Evolutionary conservation across 371 early-diverging fungal species (phyloP), one percentile per base, ranked within the genome.

Genomic region (Apophysomyces sp.): DNA sequence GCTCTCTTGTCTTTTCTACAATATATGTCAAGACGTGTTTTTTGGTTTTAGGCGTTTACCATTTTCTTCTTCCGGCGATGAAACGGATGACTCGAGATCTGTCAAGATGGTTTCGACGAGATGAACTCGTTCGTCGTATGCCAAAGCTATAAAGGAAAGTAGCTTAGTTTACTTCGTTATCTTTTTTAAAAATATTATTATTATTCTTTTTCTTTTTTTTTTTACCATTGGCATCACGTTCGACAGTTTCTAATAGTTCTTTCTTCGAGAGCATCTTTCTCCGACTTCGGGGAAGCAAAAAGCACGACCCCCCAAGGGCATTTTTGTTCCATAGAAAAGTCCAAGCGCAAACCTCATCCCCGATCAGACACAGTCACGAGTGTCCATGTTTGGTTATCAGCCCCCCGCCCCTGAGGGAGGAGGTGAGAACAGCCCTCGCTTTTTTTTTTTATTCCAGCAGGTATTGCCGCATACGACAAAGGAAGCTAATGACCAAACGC

Each of bases 81-180:
- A n/a, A 21, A 18, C 24, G 49, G 49, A 44, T 44, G 49, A 44
- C 49, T 44, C 49, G 49, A 44, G 49, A 44, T 44, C 49, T 44
- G 49, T 21, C 49, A 44, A 21, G 49, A 44, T 44, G 49, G 21
- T 44, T 44, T 44, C 49, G 8, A 44, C 21, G 18, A 44, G 49
- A 21, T 21, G 49, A 44, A 3, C 24, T 44, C 49, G 49, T 6
- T 44, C 49, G 21, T 44, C 49, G 16, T 6, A 21, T 7, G 49
- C 6, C 49, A 44, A 44, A 18, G 49, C 49, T 44, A 21, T 6
- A 21, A 9, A 21, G 24, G 21, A n/a, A 1, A 6, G 2, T 37
- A 37, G n/a, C n/a, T n/a, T n/a, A n/a, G n/a, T n/a, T n/a, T n/a
- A n/a, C n/a, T n/a, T n/a, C n/a, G n/a, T n/a, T 34, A 7, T 34